Evolutionary conservation across 305 asterid species (phyloP).

Genomic region (Solanum hybrid): DNA sequence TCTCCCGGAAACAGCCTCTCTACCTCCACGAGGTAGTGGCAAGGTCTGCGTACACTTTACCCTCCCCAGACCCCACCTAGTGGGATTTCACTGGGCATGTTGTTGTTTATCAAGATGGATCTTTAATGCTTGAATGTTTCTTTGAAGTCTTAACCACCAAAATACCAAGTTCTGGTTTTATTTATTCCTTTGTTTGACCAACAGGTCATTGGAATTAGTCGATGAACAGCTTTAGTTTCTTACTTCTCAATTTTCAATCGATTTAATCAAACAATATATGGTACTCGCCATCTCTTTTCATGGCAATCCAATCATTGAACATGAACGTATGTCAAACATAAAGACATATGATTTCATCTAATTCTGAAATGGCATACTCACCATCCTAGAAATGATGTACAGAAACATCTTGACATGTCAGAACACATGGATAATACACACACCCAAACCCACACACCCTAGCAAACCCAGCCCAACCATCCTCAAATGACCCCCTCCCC

Average conservation of each 20-base stretch:
- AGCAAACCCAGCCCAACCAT: neutral
- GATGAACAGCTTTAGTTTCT: neutral
- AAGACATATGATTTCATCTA: neutral
- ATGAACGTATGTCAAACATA: neutral
- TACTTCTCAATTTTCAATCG: neutral
- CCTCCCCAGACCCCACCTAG: no score
- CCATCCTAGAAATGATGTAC: neutral
- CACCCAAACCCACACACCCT: neutral
- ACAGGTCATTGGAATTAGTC: neutral
- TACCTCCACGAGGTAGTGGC: no score
- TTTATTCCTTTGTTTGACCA: slow-evolving; percentile 2
- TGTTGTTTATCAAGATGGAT: neutral
- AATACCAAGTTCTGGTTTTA: neutral
- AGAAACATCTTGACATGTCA: neutral
- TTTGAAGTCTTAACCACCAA: neutral
- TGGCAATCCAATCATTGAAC: neutral
- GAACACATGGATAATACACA: neutral
- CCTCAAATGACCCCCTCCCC: neutral
- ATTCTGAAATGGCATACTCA: neutral
- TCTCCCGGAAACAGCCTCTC: no score
- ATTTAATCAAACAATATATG: neutral
- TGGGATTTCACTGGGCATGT: no score
- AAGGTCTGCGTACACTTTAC: no score
- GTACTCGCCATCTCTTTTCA: neutral
- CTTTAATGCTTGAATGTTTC: neutral